phyloP scores from a whole-genome alignment of 805 yeast genomes.

The Martiniozyma abietophila region DNA sequence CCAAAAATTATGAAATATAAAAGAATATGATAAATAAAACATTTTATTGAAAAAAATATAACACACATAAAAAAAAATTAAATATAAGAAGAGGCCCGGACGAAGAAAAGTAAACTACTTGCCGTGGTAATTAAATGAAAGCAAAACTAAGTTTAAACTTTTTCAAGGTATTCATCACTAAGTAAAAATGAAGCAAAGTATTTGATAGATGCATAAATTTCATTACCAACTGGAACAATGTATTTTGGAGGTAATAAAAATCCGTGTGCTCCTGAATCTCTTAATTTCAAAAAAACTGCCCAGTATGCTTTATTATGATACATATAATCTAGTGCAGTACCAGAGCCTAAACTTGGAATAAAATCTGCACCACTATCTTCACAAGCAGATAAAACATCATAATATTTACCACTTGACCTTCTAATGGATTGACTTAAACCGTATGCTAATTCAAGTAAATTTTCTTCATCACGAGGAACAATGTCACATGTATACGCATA shows the following conservation, averaged over 20 bases:
- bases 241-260: conserved; percentile 63
- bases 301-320: conserved; percentile 72
- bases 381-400: conserved; percentile 70
- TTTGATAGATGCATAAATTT: conserved; percentile 58
- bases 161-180: conserved; percentile 14
- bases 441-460: conserved; percentile 69
- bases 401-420: conserved; percentile 49
- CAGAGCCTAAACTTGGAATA: conserved; percentile 67
- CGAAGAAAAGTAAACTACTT: no score
- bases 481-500: conserved; percentile 72
- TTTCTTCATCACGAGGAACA: conserved; percentile 71
- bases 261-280: conserved; percentile 80
- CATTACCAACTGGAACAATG: conserved; percentile 71
- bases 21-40: no score
- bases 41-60: no score
- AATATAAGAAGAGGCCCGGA: no score
- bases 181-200: conserved; percentile 50
- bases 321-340: conserved; percentile 76
- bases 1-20: background rate
- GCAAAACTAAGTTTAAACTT: conserved; percentile 1
- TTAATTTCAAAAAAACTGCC: conserved; percentile 75
- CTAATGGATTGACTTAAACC: conserved; percentile 72
- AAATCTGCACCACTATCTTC: conserved; percentile 68
- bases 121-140: background rate
- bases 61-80: no score